Evolutionary conservation across 2,329 filamentous ascomycete genomes (phyloP), one percentile per base, ranked within the genome.

Genomic region (Alternaria alternata): DNA sequence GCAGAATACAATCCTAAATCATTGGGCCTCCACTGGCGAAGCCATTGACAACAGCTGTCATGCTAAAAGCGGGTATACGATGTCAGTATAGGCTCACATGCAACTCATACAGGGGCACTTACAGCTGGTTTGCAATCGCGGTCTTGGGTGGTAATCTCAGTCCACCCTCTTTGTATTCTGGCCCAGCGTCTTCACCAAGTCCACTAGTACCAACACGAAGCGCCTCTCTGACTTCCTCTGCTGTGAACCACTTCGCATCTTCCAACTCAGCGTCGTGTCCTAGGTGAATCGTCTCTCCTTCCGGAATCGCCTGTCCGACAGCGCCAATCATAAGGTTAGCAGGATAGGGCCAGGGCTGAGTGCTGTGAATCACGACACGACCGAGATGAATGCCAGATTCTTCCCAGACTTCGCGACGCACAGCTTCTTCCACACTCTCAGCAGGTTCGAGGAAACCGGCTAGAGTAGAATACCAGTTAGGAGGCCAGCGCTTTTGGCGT

Each of bases 211-310:
- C 91, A 8, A 86, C 81, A 57, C 81, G 80, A 74, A 98, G 79
- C 1, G 93, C 94, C 72, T 90, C 87, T 71, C 88, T 83, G 3
- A 97, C 88, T 79, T 97, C 93, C 1, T 93, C 92, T 34, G 96
- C 81, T 0, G 86, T 81, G 71, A 94, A 94, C 95, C 95, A 99
- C 77, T 88, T 90, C 3, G 95, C 95, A 78, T 91, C 87, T 75
- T 97, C 92, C 63, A 99, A 79, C 82, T 99, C 95, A 0, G 92
- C 92, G 76, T 99, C 95, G 77, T 98, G 91, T 14, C 91, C 89
- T 4, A 99, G 81, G 71, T 89, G 86, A 52, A 99, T 93, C 32
- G 80, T 86, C 84, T 99, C 95, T 26, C 92, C 92, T 7, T 85
- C 87, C 0, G 92, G 91, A 20, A 91, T 82, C 2, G 93, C 92